phyloP scores from a whole-genome alignment of 352 stramenopile genomes.

The Globisporangium nunn region DNA sequence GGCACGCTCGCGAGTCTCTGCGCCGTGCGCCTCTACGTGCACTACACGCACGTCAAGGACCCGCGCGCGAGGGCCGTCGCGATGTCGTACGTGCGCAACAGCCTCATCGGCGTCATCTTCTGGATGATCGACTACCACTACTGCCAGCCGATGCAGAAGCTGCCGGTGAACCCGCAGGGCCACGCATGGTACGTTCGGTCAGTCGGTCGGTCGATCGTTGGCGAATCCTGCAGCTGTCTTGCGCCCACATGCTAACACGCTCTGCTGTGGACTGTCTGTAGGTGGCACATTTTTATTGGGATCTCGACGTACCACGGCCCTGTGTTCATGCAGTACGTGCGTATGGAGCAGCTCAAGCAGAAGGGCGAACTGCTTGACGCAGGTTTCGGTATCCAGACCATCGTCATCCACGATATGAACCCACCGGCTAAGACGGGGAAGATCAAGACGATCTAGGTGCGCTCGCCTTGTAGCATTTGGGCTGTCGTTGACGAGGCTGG shows the following conservation, averaged over 20 bases:
- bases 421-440: neutral
- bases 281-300: conserved; percentile 82
- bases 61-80: conserved; percentile 43
- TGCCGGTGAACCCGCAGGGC: conserved; percentile 71
- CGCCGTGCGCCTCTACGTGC: conserved; percentile 35
- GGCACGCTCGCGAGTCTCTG: conserved; percentile 45
- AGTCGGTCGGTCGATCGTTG: neutral
- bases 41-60: conserved; percentile 61
- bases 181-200: conserved; percentile 51
- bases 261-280: conserved; percentile 3
- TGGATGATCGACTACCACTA: conserved; percentile 84
- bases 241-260: neutral
- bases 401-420: conserved; percentile 35
- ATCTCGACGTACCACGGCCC: conserved; percentile 71
- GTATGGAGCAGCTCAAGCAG: conserved; percentile 65
- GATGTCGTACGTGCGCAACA: conserved; percentile 51
- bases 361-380: conserved; percentile 45
- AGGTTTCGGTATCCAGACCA: conserved; percentile 60
- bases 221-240: too few relatives aligned
- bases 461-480: neutral
- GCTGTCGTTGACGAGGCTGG: too few relatives aligned
- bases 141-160: conserved; percentile 39
- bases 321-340: conserved; percentile 85
- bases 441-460: conserved; percentile 9
- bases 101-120: conserved; percentile 55